These are phyloP conservation scores for Xylariomycetidae sp. DNA, from an alignment of 2,329 filamentous ascomycete genomes.

Conservation along the genomic window DNA sequence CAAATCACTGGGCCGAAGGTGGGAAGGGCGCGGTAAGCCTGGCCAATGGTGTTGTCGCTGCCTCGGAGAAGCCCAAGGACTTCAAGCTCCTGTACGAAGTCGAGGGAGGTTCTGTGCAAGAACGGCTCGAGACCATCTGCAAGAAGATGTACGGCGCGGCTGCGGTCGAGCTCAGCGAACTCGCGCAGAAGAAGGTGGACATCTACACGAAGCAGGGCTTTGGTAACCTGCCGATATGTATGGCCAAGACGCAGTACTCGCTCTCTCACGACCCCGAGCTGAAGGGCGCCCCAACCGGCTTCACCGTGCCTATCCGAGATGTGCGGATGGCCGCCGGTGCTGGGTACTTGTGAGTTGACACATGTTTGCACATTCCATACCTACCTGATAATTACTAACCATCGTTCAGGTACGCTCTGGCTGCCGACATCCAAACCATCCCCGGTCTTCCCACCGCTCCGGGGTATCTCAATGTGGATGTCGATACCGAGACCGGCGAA, in stretches of 20 bases:
- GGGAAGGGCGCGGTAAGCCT: conserved; percentile 85
- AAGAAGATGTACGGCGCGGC: conserved; percentile 91
- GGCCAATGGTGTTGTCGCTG: conserved; percentile 77
- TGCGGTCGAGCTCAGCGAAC: conserved; percentile 85
- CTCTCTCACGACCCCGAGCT: conserved; percentile 86
- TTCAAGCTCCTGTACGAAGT: conserved; percentile 83
- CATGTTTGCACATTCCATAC: neutral
- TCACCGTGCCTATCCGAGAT: conserved; percentile 90
- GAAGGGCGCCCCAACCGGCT: conserved; percentile 92
- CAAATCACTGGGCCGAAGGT: conserved; percentile 96
- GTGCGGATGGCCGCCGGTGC: conserved; percentile 91
- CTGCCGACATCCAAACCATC: conserved; percentile 97
- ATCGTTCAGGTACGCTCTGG: conserved; percentile 68
- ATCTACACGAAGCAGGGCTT: conserved; percentile 90
- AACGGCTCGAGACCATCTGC: conserved; percentile 86
- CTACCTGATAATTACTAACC: conserved; percentile 29
- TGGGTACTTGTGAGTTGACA: conserved; percentile 68
- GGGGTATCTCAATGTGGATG: conserved; percentile 91
- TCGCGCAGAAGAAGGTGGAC: conserved; percentile 94
- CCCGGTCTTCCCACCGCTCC: conserved; percentile 91
- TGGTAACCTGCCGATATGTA: conserved; percentile 87
- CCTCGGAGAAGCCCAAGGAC: conserved; percentile 76
- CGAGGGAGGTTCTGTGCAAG: conserved; percentile 67
- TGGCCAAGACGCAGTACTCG: conserved; percentile 98
- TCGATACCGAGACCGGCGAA: conserved; percentile 74